Evolutionary conservation across 305 asterid species (phyloP), one percentile per base, ranked within the genome.

Genomic region (Andrographis paniculata): DNA sequence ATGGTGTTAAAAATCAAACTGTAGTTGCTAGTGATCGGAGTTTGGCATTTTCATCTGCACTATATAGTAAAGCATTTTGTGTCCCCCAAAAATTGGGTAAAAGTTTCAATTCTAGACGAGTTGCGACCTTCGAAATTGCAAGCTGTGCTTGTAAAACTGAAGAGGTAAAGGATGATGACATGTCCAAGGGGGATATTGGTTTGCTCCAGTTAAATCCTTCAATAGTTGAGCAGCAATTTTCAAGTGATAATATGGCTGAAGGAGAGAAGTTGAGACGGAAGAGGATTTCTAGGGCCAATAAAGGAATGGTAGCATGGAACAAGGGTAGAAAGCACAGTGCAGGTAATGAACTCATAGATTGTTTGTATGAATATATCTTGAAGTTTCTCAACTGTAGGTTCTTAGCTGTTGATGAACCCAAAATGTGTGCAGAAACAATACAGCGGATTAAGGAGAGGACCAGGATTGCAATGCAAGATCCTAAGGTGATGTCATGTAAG

Each of bases 401-500:
- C 17, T 31, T 36, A 23, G 18, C 5, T 31, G 30, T 24, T 24
- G 8, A 24, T 24, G 8, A 24, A 24, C 30, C 30, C 53, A 45
- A 42, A 61, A 48, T 48, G 30, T 56, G 36, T 75, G 79, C 93
- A 91, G 99, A 91, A 68, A 91, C 99, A 36, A 42, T 80, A 44
- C 77, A 60, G 75, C 62, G 63, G 78, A 91, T 91, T 52, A 76
- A 61, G 71, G 96, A 86, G 69, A 78, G 80, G 68, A 91, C 99
- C 35, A 74, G 72, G 66, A 75, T 86, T 67, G 98, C 98, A 31
- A 91, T 91, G 98, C 91, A 78, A 79, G 80, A 86, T 64, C 99
- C 99, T 78, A 83, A 91, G 95, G 99, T 91, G 95, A 91, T 72
- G 91, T 74, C 84, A 80, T 78, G 93, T 77, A 78, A 71, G 80